Conservation (phyloP, 495 filamentous ascomycete species). For the Poronia punctata region DNA sequence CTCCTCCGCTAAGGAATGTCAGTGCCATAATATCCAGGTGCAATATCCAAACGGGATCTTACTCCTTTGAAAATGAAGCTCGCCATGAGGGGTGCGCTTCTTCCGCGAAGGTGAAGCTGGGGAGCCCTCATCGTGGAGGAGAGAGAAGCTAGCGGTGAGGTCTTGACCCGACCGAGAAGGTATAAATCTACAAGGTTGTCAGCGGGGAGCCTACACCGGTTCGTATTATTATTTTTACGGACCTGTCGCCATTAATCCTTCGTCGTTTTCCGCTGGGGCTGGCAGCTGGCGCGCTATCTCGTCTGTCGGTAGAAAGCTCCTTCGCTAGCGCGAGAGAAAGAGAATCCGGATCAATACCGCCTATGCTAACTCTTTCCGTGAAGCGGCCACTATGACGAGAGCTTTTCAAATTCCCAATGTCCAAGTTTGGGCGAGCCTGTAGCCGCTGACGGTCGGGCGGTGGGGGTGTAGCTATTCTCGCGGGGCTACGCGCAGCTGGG, state of each 20-base stretch:
- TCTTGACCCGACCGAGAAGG: slow-evolving; percentile 92
- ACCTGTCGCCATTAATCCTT: slow-evolving; percentile 79
- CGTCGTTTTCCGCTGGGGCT: slow-evolving; percentile 85
- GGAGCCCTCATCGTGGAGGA: slow-evolving; percentile 85
- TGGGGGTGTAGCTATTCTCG: slow-evolving; percentile 32
- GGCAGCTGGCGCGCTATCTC: slow-evolving; percentile 63
- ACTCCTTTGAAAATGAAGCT: slow-evolving; percentile 93
- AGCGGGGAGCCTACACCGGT: slow-evolving; percentile 8
- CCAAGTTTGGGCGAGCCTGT: slow-evolving; percentile 26
- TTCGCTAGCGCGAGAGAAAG: slow-evolving; percentile 26
- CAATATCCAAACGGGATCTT: slow-evolving; percentile 31
- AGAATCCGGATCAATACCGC: slow-evolving; percentile 28
- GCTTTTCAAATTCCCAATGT: slow-evolving; percentile 17
- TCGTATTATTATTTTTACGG: neutral
- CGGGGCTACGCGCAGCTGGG: slow-evolving; percentile 25
- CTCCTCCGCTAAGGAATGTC: slow-evolving; percentile 70
- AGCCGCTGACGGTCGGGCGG: slow-evolving; percentile 29
- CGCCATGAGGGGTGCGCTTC: slow-evolving; percentile 78
- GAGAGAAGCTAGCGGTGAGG: slow-evolving; percentile 79
- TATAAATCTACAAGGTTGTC: slow-evolving; percentile 68
- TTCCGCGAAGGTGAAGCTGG: slow-evolving; percentile 85
- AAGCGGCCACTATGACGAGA: slow-evolving; percentile 23
- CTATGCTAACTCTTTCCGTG: slow-evolving; percentile 18
- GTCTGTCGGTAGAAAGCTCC: slow-evolving; percentile 28
- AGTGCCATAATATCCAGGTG: slow-evolving; percentile 20